These are phyloP conservation scores for Carallia pectinifolia DNA, from an alignment of 345 rosid species.

Conservation along the genomic window DNA sequence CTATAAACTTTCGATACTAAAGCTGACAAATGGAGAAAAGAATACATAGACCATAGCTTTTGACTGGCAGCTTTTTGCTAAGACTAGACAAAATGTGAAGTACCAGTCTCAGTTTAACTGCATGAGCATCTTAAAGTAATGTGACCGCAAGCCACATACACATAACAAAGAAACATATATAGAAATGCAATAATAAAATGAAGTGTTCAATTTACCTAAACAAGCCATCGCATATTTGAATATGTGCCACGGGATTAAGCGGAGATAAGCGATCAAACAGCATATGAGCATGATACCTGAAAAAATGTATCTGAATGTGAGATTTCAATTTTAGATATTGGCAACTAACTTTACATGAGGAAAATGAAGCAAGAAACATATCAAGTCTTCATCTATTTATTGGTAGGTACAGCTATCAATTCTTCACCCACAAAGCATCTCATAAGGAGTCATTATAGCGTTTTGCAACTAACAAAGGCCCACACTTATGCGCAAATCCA, in stretches of 20 bases:
- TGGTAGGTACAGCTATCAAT: too few relatives aligned
- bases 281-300: slow-evolving; percentile 86
- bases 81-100: neutral
- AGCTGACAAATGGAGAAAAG: neutral
- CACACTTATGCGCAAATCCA: neutral
- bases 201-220: slow-evolving; percentile 52
- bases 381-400: too few relatives aligned
- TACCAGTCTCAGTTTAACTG: neutral
- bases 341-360: too few relatives aligned
- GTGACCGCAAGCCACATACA: neutral
- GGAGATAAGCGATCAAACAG: slow-evolving; percentile 76
- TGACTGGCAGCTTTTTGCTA: neutral
- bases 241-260: slow-evolving; percentile 91
- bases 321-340: too few relatives aligned
- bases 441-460: neutral
- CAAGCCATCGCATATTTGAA: slow-evolving; percentile 72
- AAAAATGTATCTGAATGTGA: slow-evolving; percentile 2
- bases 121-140: too few relatives aligned
- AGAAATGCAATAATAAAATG: neutral
- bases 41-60: neutral
- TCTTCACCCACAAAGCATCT: too few relatives aligned
- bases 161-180: neutral
- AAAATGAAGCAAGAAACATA: too few relatives aligned
- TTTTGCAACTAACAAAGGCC: neutral
- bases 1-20: neutral